Evolutionary conservation across 768 basidiomycete species (phyloP).

Genomic region (Suillus subaureus): DNA sequence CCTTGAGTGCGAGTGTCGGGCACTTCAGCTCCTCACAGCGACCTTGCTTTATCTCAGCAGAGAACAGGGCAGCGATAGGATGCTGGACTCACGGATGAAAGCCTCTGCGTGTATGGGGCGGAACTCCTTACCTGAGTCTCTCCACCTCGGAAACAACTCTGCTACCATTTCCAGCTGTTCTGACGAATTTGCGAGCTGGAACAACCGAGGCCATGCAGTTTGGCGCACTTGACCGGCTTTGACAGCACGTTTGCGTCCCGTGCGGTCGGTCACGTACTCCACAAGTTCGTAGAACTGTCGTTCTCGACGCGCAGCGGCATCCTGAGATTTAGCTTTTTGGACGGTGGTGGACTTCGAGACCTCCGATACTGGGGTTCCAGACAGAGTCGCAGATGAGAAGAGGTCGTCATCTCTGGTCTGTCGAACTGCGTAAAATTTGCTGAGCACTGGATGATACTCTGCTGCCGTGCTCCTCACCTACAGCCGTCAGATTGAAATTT

Average conservation of each 20-base stretch:
- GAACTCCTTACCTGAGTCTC: slow-evolving; percentile 45
- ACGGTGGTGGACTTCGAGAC: neutral
- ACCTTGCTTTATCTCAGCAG: slow-evolving; percentile 37
- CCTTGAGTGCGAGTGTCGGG: slow-evolving; percentile 56
- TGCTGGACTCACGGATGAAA: slow-evolving; percentile 53
- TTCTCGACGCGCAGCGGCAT: slow-evolving; percentile 18
- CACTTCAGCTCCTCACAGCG: slow-evolving; percentile 63
- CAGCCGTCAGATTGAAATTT: neutral
- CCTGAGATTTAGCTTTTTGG: neutral
- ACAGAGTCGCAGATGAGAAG: slow-evolving; percentile 13
- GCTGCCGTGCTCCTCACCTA: neutral
- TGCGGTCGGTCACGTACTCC: slow-evolving; percentile 32
- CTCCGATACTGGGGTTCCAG: slow-evolving; percentile 3
- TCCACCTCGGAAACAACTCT: slow-evolving; percentile 53
- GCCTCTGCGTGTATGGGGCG: slow-evolving; percentile 42
- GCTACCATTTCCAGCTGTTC: slow-evolving; percentile 51
- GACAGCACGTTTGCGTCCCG: slow-evolving; percentile 29
- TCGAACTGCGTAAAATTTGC: slow-evolving; percentile 18
- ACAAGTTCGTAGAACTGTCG: slow-evolving; percentile 24
- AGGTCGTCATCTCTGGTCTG: slow-evolving; percentile 17
- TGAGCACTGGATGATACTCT: neutral
- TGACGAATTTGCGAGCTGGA: slow-evolving; percentile 50
- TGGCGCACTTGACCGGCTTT: slow-evolving; percentile 42
- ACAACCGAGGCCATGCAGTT: slow-evolving; percentile 51
- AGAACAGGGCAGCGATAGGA: neutral